Conservation (phyloP, 495 filamentous ascomycete genomes). For the Aspergillus funiculosus region DNA sequence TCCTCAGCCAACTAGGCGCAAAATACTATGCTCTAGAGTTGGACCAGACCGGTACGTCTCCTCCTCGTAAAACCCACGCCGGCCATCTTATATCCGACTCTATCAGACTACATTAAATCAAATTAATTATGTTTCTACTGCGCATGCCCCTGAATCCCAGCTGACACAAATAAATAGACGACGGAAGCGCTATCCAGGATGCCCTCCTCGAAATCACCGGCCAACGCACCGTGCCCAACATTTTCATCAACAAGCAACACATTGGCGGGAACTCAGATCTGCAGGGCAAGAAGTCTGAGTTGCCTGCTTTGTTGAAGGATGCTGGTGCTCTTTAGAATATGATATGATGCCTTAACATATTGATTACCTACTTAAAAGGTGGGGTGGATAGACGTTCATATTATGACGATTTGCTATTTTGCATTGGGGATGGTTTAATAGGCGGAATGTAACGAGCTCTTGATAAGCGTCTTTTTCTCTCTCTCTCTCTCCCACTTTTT, state of each 20-base stretch:
- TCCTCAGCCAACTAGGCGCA: conserved; percentile 62
- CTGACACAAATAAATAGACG: conserved; percentile 41
- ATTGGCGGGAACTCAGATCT: conserved; percentile 97
- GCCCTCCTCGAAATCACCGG: conserved; percentile 73
- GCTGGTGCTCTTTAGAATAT: conserved; percentile 66
- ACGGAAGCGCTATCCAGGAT: conserved; percentile 76
- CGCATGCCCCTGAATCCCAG: too few species aligned
- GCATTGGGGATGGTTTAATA: too few species aligned
- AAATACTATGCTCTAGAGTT: conserved; percentile 75
- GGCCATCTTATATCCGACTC: too few species aligned
- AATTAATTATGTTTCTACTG: too few species aligned
- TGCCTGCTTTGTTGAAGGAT: conserved; percentile 55
- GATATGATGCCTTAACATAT: too few species aligned
- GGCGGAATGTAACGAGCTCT: too few species aligned
- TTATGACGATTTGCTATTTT: too few species aligned
- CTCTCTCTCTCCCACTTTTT: too few species aligned
- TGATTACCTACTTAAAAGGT: too few species aligned
- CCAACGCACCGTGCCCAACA: conserved; percentile 89
- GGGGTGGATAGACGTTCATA: too few species aligned
- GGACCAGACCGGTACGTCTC: conserved; percentile 67
- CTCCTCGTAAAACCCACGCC: neutral
- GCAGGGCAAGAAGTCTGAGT: conserved; percentile 55
- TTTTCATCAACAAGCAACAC: conserved; percentile 85
- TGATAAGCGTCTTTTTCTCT: too few species aligned
- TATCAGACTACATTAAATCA: too few species aligned